A percentile compares a stretch with the other conserved stretches of the same genome.
phyloP scores from a whole-genome alignment of 148 eudicot genomes.

The Fagopyrum homotropicum region DNA sequence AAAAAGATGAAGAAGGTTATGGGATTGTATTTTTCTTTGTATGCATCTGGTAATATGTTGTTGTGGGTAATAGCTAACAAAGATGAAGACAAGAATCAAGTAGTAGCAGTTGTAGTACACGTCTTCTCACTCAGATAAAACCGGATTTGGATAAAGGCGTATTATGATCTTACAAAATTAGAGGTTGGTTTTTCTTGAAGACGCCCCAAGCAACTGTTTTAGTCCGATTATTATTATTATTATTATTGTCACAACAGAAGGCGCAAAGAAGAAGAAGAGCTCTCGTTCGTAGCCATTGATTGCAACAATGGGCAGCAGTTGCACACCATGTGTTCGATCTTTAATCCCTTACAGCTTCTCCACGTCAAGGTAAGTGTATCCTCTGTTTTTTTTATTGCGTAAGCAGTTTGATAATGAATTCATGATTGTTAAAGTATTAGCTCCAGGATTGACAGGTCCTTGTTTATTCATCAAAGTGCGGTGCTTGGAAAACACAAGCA shows the following conservation, averaged over 20 bases:
- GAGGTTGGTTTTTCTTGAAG: background rate
- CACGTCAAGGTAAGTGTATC: background rate
- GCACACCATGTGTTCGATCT: constrained; percentile 11
- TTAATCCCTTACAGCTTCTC: constrained; percentile 12
- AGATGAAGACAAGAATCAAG: constrained; percentile 3
- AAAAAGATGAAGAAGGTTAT: no score
- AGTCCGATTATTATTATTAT: background rate
- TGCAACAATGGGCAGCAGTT: constrained; percentile 3
- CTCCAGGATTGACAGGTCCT: constrained; percentile 21
- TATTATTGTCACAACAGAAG: background rate
- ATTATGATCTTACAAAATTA: background rate
- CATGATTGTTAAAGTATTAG: background rate
- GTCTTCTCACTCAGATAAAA: background rate
- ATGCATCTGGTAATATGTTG: background rate
- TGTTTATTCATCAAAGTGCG: constrained; percentile 11
- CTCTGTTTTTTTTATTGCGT: background rate
- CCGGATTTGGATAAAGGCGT: constrained; percentile 4
- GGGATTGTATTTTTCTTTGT: background rate
- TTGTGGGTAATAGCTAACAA: background rate
- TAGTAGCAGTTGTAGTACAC: background rate
- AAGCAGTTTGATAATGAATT: no score
- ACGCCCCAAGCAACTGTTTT: background rate
- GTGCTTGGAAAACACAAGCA: constrained; percentile 22
- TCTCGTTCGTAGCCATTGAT: background rate
- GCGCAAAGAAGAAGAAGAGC: background rate